Base-by-base conservation (phyloP, 257 asterid genomes). In the Ilex aquifolium region DNA sequence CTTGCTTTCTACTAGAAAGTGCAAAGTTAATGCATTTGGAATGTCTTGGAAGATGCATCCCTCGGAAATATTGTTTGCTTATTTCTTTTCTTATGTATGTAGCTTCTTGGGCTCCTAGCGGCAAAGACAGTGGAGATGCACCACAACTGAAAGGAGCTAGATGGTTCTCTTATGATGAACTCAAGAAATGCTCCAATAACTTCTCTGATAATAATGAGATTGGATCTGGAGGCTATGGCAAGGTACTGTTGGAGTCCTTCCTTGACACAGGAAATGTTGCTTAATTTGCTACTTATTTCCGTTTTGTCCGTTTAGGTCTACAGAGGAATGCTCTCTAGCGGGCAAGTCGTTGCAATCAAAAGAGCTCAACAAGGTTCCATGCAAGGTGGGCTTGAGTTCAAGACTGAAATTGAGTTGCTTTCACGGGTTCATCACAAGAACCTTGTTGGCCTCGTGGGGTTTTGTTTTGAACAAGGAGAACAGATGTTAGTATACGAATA, bases 221-320 rank as follows among this genome's bases (percentile, higher is more conserved):
- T 62, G 97, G 97, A n/a, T 87, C 95, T 1, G 99, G 99, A 64
- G 99, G 99, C 65, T 93, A 93, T 65, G 99, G 97, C 62, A 93
- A 87, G 92, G 98, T 90, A 56, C 31, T 61, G 54, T 5, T 4
- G 54, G 15, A 53, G 5, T 53, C 57, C 60, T 21, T 13, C 30
- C 15, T 1, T 27, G 13, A 55, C 56, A 11, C 30, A 14, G 3
- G 30, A 32, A 12, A 46, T 58, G 11, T 14, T 15, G 46, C 44
- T 49, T 31, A 32, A 29, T 15, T 53, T 6, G 57, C 40, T 54
- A 44, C 61, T 21, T 42, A 57, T 16, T 13, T 54, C 44, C 57
- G 56, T 69, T 31, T 42, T 21, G 60, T 64, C 55, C 62, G 57
- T 67, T 13, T 79, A 88, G 97, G 98, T 88, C 10, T 91, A 91